Evolutionary conservation across 305 asterid species (phyloP).

Genomic region (Plantago rigida): DNA sequence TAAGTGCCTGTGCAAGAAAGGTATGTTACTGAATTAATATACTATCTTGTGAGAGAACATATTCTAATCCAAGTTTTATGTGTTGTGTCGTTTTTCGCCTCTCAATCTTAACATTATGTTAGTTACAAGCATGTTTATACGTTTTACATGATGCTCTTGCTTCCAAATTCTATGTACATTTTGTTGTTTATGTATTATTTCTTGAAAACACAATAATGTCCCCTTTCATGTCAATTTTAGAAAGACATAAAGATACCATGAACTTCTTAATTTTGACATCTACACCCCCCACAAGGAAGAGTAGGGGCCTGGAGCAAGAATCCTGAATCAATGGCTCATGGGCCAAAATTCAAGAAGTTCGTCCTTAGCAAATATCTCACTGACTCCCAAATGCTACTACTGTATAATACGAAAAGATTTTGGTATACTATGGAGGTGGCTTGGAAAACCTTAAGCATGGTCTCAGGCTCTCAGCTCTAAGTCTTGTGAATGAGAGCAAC

Average conservation of each 20-base stretch:
- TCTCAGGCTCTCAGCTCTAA: not conserved
- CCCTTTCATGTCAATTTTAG: no score
- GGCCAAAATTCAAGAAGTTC: not conserved
- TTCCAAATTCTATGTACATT: not conserved
- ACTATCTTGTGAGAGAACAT: not conserved
- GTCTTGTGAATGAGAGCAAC: not conserved
- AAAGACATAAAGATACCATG: not conserved
- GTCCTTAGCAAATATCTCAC: not conserved
- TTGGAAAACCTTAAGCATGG: not conserved
- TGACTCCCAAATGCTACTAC: not conserved
- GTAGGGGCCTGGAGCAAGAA: not conserved
- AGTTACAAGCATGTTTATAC: no score
- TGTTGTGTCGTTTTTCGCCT: no score
- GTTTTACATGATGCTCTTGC: not conserved
- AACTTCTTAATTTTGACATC: not conserved
- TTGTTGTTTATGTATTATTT: no score
- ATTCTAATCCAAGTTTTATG: no score
- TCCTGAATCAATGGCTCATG: not conserved
- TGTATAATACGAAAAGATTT: not conserved
- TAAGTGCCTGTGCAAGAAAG: constrained; percentile 97
- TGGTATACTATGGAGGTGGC: not conserved
- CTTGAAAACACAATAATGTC: not conserved
- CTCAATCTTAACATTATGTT: no score
- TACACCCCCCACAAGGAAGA: not conserved
- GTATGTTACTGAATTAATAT: constrained; percentile 30